phyloP scores from a whole-genome alignment of 208 protist genomes.

The Novymonas esmeraldas region DNA sequence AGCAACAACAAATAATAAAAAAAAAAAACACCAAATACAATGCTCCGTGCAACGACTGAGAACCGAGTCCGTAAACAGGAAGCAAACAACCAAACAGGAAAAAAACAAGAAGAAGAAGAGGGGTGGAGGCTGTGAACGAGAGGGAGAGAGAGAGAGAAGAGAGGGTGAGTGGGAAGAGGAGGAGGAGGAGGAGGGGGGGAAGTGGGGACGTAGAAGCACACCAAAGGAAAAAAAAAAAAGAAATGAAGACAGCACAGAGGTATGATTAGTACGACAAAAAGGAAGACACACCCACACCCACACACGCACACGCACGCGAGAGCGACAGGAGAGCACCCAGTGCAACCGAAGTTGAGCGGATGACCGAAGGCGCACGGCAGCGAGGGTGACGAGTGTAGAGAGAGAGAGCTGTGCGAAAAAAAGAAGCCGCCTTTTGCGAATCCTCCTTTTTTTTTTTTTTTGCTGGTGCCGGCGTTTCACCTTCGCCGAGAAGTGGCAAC shows the following conservation, averaged over 20 bases:
- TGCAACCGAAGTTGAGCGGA: too few species aligned
- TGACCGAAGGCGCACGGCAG: too few species aligned
- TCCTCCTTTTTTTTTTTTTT: too few species aligned
- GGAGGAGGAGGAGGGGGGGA: neutral
- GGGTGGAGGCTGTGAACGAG: neutral
- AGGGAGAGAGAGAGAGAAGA: constrained; percentile 1
- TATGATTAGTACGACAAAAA: neutral
- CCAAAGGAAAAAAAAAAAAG: constrained; percentile 11
- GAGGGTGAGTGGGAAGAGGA: neutral
- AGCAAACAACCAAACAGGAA: constrained; percentile 17
- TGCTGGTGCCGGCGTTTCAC: too few species aligned
- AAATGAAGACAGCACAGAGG: neutral
- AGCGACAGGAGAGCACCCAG: too few species aligned
- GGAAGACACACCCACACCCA: too few species aligned
- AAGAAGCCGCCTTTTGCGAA: too few species aligned
- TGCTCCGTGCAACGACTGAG: too few species aligned
- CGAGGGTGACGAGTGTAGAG: too few species aligned
- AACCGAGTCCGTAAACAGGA: neutral
- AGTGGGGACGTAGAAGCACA: constrained; percentile 5
- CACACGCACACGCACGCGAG: too few species aligned
- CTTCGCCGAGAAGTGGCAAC: neutral
- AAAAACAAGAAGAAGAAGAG: constrained; percentile 7
- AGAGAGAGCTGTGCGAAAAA: too few species aligned
- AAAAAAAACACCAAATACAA: too few species aligned
- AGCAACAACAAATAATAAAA: neutral